Conservation (phyloP, 441 rosid genomes). For the Codiaeum variegatum region DNA sequence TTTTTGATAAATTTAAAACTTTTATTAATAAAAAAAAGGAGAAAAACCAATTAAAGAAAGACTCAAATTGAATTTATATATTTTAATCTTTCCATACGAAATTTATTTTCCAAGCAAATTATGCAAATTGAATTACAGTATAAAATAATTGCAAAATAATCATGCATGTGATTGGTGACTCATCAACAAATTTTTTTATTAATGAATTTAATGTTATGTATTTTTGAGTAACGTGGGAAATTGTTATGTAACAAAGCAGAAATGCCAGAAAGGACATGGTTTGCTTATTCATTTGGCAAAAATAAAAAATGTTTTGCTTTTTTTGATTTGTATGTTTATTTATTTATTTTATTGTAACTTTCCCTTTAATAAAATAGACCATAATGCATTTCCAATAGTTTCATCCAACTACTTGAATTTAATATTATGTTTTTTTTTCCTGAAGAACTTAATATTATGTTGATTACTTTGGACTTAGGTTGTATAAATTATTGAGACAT, state of each 20-base stretch:
- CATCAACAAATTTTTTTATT: no score
- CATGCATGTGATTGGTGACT: not conserved
- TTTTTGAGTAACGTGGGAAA: slow-evolving; percentile 16
- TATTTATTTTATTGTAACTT: not conserved
- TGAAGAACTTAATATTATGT: slow-evolving; percentile 20
- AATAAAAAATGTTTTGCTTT: not conserved
- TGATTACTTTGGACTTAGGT: slow-evolving; percentile 2
- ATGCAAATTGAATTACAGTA: no score
- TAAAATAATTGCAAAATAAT: not conserved
- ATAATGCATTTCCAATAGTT: slow-evolving; percentile 18
- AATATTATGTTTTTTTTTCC: slow-evolving; percentile 13
- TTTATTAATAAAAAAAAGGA: no score
- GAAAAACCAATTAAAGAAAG: no score
- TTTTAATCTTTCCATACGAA: no score
- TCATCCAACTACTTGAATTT: slow-evolving; percentile 24
- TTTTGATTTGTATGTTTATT: not conserved
- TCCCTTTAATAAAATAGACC: not conserved
- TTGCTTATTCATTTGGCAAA: slow-evolving; percentile 19
- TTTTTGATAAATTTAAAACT: no score
- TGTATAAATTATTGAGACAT: slow-evolving; percentile 15
- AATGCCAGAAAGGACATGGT: slow-evolving; percentile 21
- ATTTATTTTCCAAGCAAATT: no score
- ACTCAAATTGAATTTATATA: no score
- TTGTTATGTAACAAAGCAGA: slow-evolving; percentile 8
- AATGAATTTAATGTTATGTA: no score